Base-by-base conservation (phyloP, 2,329 filamentous ascomycete species). In the Leptographium wingfieldii region DNA sequence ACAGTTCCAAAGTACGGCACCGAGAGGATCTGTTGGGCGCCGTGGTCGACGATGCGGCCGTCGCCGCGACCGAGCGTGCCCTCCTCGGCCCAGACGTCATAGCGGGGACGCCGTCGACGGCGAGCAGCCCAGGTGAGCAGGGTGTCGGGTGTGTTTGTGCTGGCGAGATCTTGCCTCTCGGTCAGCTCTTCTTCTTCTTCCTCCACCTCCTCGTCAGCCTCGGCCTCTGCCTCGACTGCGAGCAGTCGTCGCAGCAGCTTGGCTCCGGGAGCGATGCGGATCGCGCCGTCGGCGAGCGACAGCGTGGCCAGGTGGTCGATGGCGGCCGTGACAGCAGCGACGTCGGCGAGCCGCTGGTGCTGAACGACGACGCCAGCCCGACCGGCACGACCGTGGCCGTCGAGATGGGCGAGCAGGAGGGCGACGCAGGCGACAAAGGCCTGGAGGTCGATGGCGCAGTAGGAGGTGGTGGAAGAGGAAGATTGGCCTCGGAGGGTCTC, bases 301-400 rank as follows among this genome's bases (percentile, higher is more conserved):
- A 71, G 59, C 19, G 64, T 62, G 10, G 69, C 63, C 68, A 76
- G 73, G 10, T 65, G 68, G 35, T 71, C 67, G 3, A 71, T 65
- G 3, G 66, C 65, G 25, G 71, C 65, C 27, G 75, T 72, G 5
- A 77, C 66, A 62, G 72, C 68, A 1, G 67, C 73, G 7, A 73
- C 69, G 62, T 77, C 75, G 55, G 69, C 66, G 1, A 67, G 60
- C 4, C 68, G 67, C 59, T 76, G 74, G 61, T 76, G 72, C 6
- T 67, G 68, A 0, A 40, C 38, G 14, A 71, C 61, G 60, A 71
- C 61, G 60, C 72, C 69, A 25, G 65, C 65, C 5, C 55, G 55
- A 55, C 38, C 38, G 55, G 12, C 38, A 11, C 63, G 61, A 27
- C 59, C 65, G 59, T 68, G 67, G 55, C 66, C 63, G 59, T 71